These are phyloP conservation scores for Lunasporangiospora selenospora DNA, from an alignment of 192 early-diverging fungal genomes.

Conservation along the genomic window DNA sequence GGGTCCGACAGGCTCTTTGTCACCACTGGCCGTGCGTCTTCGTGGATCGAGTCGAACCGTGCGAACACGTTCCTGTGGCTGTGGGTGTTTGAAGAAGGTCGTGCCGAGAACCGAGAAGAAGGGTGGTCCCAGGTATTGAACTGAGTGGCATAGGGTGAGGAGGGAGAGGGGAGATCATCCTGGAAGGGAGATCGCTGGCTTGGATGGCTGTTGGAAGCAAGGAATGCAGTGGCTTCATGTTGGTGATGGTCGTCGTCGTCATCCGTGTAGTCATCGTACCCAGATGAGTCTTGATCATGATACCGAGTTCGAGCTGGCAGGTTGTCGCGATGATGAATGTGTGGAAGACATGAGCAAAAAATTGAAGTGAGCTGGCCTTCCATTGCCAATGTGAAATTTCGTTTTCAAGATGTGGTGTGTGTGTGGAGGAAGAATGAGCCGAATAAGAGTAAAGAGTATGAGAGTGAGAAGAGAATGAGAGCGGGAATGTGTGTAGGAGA, in stretches of 20 bases:
- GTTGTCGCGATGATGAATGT: slow-evolving; percentile 43
- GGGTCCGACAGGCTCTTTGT: slow-evolving; percentile 8
- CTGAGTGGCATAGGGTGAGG: no score
- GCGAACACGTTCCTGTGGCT: background rate
- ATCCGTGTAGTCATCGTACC: slow-evolving; percentile 30
- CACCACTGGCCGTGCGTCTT: background rate
- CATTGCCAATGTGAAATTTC: no score
- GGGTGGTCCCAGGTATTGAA: no score
- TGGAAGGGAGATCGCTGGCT: no score
- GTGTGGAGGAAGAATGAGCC: background rate
- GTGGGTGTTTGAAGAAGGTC: background rate
- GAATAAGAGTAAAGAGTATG: background rate
- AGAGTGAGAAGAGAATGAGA: background rate
- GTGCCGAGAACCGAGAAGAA: background rate
- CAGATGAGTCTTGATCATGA: slow-evolving; percentile 29
- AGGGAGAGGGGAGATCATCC: no score
- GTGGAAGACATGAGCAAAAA: slow-evolving; percentile 32
- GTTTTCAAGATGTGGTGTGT: no score
- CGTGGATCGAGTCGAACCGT: background rate
- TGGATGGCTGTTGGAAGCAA: no score
- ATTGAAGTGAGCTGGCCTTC: slow-evolving; percentile 12
- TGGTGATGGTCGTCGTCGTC: slow-evolving; percentile 15
- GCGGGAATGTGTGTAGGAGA: background rate
- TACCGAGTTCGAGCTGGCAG: slow-evolving; percentile 32
- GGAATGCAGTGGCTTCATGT: background rate